These are phyloP conservation scores for Penicillium crustosum DNA, from an alignment of 2,329 filamentous ascomycete species.

Conservation along the genomic window DNA sequence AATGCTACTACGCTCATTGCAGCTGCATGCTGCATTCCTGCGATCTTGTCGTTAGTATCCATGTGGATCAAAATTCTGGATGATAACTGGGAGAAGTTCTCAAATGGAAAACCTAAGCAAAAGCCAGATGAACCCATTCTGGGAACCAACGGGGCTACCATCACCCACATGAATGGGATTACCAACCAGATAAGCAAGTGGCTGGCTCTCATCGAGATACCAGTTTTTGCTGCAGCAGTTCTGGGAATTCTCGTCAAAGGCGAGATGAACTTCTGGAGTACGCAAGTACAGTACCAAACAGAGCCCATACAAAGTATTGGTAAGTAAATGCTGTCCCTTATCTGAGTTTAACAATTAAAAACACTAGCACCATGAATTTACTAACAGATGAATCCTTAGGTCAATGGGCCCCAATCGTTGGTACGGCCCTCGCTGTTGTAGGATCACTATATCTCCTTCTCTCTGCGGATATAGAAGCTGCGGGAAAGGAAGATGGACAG, in stretches of 20 bases:
- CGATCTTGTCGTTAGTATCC: slow-evolving; percentile 60
- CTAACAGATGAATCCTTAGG: slow-evolving; percentile 18
- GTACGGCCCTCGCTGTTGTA: slow-evolving; percentile 57
- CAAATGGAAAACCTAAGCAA: slow-evolving; percentile 30
- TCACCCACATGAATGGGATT: slow-evolving; percentile 49
- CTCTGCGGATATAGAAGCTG: slow-evolving; percentile 35
- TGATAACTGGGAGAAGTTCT: slow-evolving; percentile 57
- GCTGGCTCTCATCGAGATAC: slow-evolving; percentile 53
- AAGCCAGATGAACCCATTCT: slow-evolving; percentile 46
- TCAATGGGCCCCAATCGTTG: slow-evolving; percentile 46
- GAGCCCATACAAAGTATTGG: slow-evolving; percentile 64
- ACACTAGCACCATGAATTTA: too few relatives aligned
- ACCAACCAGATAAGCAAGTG: slow-evolving; percentile 38
- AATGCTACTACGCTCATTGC: slow-evolving; percentile 60
- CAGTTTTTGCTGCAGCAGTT: slow-evolving; percentile 59
- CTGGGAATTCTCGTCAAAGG: slow-evolving; percentile 53
- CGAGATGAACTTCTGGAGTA: slow-evolving; percentile 64
- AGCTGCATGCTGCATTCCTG: slow-evolving; percentile 65
- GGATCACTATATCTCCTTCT: slow-evolving; percentile 60
- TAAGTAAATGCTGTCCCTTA: slow-evolving; percentile 34
- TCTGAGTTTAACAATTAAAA: not conserved
- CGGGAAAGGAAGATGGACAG: slow-evolving; percentile 16
- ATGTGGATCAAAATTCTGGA: slow-evolving; percentile 66
- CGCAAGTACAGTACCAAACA: slow-evolving; percentile 57
- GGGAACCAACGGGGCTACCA: slow-evolving; percentile 58